Conservation (phyloP, 805 yeast genomes). For the Metschnikowia hibisci region DNA sequence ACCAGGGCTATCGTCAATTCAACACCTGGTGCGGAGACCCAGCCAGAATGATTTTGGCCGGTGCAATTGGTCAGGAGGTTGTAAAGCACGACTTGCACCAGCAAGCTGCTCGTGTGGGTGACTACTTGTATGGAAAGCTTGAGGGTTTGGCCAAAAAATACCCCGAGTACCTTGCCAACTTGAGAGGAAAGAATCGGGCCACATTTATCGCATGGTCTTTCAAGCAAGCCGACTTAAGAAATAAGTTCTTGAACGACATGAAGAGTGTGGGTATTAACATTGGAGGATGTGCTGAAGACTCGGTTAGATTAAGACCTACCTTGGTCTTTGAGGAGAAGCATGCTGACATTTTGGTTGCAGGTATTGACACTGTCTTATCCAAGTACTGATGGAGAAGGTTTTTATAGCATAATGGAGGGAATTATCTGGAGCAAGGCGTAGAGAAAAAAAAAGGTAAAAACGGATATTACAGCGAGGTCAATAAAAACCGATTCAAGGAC, state of each 20-base stretch:
- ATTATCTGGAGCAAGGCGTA: neutral
- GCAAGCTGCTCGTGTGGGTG: slow-evolving; percentile 60
- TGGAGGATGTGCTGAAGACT: slow-evolving; percentile 79
- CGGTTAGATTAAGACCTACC: slow-evolving; percentile 80
- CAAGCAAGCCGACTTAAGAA: slow-evolving; percentile 51
- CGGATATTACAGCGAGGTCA: no score
- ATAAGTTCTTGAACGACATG: slow-evolving; percentile 56
- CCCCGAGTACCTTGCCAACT: slow-evolving; percentile 50
- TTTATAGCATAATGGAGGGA: neutral
- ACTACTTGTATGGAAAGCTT: slow-evolving; percentile 57
- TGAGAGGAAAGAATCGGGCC: slow-evolving; percentile 73
- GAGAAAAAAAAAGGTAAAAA: neutral
- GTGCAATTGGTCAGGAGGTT: slow-evolving; percentile 67
- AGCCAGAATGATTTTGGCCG: slow-evolving; percentile 70
- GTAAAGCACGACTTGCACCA: slow-evolving; percentile 54
- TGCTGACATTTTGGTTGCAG: slow-evolving; percentile 59
- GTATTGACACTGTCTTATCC: slow-evolving; percentile 37
- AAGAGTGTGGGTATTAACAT: slow-evolving; percentile 67
- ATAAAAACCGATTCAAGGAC: no score
- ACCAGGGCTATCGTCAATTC: slow-evolving; percentile 81
- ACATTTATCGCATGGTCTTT: slow-evolving; percentile 83
- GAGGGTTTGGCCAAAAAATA: slow-evolving; percentile 48
- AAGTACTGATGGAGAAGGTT: slow-evolving; percentile 20
- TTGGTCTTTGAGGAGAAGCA: slow-evolving; percentile 76
- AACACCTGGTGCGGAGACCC: slow-evolving; percentile 96